Conservation (phyloP, 179 eudicot genomes). For the Silene vulgaris region DNA sequence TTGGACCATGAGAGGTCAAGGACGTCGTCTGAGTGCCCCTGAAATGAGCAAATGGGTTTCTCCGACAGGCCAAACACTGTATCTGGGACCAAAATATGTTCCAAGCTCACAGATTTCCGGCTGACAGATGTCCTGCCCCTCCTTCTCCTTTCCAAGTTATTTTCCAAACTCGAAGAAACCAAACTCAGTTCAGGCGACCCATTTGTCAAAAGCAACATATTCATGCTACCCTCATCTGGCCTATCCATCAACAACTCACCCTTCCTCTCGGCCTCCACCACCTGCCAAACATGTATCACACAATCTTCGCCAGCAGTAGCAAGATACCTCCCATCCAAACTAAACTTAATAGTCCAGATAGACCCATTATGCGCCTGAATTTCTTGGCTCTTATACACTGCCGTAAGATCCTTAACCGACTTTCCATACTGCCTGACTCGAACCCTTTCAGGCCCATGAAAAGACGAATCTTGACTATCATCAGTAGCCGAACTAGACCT, state of each 20-base stretch:
- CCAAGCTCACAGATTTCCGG: slow-evolving; percentile 73
- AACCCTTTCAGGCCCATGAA: slow-evolving; percentile 77
- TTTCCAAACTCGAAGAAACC: slow-evolving; percentile 49
- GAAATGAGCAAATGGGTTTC: slow-evolving; percentile 88
- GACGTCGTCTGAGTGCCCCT: slow-evolving; percentile 85
- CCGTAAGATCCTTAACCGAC: slow-evolving; percentile 67
- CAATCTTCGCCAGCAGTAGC: slow-evolving; percentile 97
- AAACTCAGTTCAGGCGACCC: slow-evolving; percentile 72
- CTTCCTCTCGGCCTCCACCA: slow-evolving; percentile 63
- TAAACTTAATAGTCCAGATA: slow-evolving; percentile 80
- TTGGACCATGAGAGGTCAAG: slow-evolving; percentile 99
- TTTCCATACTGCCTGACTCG: slow-evolving; percentile 80
- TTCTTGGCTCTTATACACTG: slow-evolving; percentile 70
- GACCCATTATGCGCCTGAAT: slow-evolving; percentile 86
- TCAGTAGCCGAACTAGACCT: slow-evolving; percentile 93
- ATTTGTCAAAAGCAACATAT: slow-evolving; percentile 49
- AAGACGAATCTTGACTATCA: slow-evolving; percentile 78
- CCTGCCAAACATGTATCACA: slow-evolving; percentile 84
- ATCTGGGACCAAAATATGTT: slow-evolving; percentile 72
- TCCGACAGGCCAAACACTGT: slow-evolving; percentile 78
- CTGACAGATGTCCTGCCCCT: slow-evolving; percentile 69
- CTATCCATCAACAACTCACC: slow-evolving; percentile 65
- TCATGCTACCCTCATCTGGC: slow-evolving; percentile 71
- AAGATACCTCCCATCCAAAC: slow-evolving; percentile 81
- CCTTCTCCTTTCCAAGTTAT: slow-evolving; percentile 56